A percentile compares a stretch with the other conserved stretches of the same genome.
Evolutionary conservation across 73 alveolate species (phyloP).

Genomic region (Halteria grandinella): DNA sequence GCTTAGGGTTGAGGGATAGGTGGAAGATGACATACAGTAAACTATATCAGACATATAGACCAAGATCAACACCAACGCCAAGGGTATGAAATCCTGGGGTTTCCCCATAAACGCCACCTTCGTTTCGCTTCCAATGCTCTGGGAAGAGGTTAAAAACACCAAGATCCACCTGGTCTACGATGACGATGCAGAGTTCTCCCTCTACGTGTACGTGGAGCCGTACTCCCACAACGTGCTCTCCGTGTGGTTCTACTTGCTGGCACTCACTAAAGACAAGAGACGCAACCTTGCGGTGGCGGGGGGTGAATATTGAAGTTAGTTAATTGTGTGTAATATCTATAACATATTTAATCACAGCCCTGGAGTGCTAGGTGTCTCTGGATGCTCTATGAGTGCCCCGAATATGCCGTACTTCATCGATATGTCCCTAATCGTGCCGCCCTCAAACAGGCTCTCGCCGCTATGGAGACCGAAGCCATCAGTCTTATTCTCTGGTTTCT

Average conservation of each 20-base stretch:
- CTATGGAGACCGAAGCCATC: conserved; percentile 58
- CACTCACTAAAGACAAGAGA: conserved; percentile 35
- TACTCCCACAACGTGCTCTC: conserved; percentile 92
- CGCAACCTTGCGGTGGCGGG: too few relatives aligned
- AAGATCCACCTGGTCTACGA: conserved; percentile 91
- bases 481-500: conserved; percentile 10
- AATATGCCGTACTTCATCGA: conserved; percentile 37
- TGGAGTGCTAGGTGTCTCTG: neutral
- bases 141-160: conserved; percentile 97
- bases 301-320: too few relatives aligned
- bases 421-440: conserved; percentile 18
- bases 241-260: conserved; percentile 89
- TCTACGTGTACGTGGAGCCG: conserved; percentile 86
- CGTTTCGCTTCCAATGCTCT: conserved; percentile 79
- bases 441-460: conserved; percentile 40
- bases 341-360: too few relatives aligned
- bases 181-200: conserved; percentile 85
- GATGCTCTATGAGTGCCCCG: conserved; percentile 40
- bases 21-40: conserved; percentile 16
- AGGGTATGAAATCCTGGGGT: conserved; percentile 84
- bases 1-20: neutral
- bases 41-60: neutral
- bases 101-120: conserved; percentile 90
- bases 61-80: conserved; percentile 43
- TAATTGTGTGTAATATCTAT: too few relatives aligned